These are phyloP conservation scores for Copromyces sp. DNA, from an alignment of 495 filamentous ascomycete genomes.

Conservation along the genomic window DNA sequence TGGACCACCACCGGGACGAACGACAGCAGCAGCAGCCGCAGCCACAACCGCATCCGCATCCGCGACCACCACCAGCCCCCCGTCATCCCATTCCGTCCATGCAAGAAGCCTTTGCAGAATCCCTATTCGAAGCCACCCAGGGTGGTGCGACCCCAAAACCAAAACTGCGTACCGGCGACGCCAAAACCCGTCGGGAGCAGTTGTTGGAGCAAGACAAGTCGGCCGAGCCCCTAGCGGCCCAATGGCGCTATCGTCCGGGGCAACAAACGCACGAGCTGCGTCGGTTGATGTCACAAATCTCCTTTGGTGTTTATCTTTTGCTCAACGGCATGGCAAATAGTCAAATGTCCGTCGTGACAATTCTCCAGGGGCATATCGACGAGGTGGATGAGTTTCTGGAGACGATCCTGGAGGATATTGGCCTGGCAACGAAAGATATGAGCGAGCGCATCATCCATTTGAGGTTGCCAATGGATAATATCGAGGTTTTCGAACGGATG, in stretches of 20 bases:
- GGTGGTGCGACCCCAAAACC: conserved; percentile 34
- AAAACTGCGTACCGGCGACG: conserved; percentile 47
- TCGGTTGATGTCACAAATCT: conserved; percentile 86
- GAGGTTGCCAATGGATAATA: conserved; percentile 73
- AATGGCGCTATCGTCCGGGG: conserved; percentile 61
- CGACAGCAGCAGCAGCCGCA: neutral
- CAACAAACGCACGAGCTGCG: conserved; percentile 70
- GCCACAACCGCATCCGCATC: conserved; percentile 7
- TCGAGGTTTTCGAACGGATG: conserved; percentile 81
- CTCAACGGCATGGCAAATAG: conserved; percentile 80
- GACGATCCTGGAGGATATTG: conserved; percentile 74
- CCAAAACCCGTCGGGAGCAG: conserved; percentile 55
- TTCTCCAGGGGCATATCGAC: conserved; percentile 85
- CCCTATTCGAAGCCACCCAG: conserved; percentile 61
- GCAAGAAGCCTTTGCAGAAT: conserved; percentile 91
- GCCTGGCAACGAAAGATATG: conserved; percentile 67
- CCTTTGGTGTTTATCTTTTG: conserved; percentile 85
- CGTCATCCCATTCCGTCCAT: conserved; percentile 63
- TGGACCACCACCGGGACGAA: neutral
- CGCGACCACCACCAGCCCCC: conserved; percentile 15
- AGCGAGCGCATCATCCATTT: conserved; percentile 64
- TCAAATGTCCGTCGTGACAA: conserved; percentile 74
- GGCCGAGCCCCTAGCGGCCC: conserved; percentile 48
- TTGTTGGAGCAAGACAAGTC: conserved; percentile 57
- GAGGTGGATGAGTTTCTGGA: conserved; percentile 88